Conservation (phyloP, 192 early-diverging fungal genomes). For the Paraglomus brasilianum region DNA sequence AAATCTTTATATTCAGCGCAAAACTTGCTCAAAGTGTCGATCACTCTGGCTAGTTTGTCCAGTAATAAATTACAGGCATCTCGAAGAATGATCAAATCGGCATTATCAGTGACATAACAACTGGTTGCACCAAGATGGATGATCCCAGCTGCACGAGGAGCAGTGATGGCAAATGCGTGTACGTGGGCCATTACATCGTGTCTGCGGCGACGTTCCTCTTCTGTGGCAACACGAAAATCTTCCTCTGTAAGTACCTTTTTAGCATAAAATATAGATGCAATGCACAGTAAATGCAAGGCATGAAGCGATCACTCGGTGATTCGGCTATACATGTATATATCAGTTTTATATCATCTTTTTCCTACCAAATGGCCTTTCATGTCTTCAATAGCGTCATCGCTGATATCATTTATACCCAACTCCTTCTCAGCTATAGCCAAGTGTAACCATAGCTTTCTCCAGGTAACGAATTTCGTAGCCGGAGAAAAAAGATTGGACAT, state of each 20-base stretch:
- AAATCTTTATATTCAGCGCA: conserved; percentile 76
- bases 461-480: conserved; percentile 93
- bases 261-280: not conserved
- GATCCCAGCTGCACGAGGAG: conserved; percentile 85
- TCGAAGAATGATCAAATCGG: conserved; percentile 96
- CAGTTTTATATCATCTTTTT: no score
- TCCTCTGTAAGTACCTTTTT: conserved; percentile 53
- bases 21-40: conserved; percentile 78
- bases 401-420: conserved; percentile 88
- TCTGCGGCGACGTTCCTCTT: conserved; percentile 88
- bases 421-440: conserved; percentile 91
- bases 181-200: conserved; percentile 99
- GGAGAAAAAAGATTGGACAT: conserved; percentile 97
- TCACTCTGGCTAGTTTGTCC: conserved; percentile 82
- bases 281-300: not conserved
- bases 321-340: not conserved
- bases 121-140: conserved; percentile 98
- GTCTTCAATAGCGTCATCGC: conserved; percentile 78
- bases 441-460: conserved; percentile 94
- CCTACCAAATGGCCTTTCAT: conserved; percentile 81
- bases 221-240: conserved; percentile 85
- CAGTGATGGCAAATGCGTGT: conserved; percentile 87
- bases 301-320: not conserved
- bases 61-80: conserved; percentile 92
- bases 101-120: conserved; percentile 99